Conservation (phyloP, 345 rosid genomes). For the Eucalyptus cladocalyx region DNA sequence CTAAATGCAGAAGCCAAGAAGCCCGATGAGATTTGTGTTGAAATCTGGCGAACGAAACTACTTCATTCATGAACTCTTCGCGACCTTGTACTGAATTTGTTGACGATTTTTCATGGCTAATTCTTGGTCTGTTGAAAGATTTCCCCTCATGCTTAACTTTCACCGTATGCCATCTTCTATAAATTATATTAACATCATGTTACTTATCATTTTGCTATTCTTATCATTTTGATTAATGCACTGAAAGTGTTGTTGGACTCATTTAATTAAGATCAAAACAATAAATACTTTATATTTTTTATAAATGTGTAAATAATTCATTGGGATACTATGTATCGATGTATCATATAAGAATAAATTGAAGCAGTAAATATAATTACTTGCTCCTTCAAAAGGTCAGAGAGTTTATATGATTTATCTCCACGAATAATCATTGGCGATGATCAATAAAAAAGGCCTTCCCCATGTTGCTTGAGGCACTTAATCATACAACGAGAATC, state of each 20-base stretch:
- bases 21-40: slow-evolving; percentile 32
- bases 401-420: background rate
- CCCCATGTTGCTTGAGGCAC: background rate
- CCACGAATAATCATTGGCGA: background rate
- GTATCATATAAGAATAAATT: background rate
- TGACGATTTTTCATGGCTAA: slow-evolving; percentile 30
- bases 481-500: background rate
- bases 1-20: slow-evolving; percentile 17
- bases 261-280: background rate
- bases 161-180: background rate
- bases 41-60: slow-evolving; percentile 14
- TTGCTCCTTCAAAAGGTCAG: background rate
- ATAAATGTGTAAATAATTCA: background rate
- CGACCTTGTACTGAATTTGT: slow-evolving; percentile 17
- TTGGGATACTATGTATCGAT: background rate
- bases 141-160: background rate
- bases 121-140: slow-evolving; percentile 8
- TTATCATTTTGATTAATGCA: background rate
- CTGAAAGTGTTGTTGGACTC: background rate
- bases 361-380: background rate
- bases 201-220: background rate
- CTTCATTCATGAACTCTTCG: slow-evolving; percentile 23
- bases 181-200: background rate
- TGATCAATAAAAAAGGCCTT: background rate
- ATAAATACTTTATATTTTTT: background rate